Base-by-base conservation (phyloP, 306 rosid species). In the Glycine tomentella region DNA sequence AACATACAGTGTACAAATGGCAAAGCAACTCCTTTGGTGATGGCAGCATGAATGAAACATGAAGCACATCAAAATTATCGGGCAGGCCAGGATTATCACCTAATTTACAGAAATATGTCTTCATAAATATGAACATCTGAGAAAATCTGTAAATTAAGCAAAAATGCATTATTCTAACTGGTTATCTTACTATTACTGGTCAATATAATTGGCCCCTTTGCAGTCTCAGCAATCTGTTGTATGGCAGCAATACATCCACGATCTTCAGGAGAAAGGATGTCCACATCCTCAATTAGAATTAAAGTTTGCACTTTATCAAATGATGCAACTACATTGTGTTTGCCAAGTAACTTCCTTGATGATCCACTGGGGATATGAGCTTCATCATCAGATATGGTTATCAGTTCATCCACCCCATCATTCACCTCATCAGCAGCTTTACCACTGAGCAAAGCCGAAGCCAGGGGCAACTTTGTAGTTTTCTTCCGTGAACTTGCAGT, bases 181-280 rank as follows among this genome's bases (percentile, higher is more conserved):
- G 84, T 80, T 40, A 86, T 86, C 94, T 95, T 90, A 95, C 99
- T 81, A 78, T 90, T 91, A 95, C 94, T 88, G 84, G 98, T 95
- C 89, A 95, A 80, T 87, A 95, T 85, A 76, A 95, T 93, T 69
- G 99, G 98, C 62, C 97, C 92, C 84, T 87, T 93, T 51, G 93
- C 96, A 15, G 96, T 88, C 78, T 87, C 91, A 48, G 96, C 94
- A 84, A 95, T 89, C 76, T 88, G 94, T 77, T 90, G 94, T 81
- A 95, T 79, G 80, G 98, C 94, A 77, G 97, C 87, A 73, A 95
- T 80, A 80, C 91, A 95, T 83, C 99, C 97, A 52, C 96, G 97
- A 76, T 95, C 98, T 81, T 90, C 97, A 38, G 86, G 91, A 80
- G 90, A 95, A 80, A 88, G 88, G 72, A 95, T 84, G 89, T 95